Base-by-base conservation (phyloP, 108 stramenopile species). In the Discostella stelligeroides region DNA sequence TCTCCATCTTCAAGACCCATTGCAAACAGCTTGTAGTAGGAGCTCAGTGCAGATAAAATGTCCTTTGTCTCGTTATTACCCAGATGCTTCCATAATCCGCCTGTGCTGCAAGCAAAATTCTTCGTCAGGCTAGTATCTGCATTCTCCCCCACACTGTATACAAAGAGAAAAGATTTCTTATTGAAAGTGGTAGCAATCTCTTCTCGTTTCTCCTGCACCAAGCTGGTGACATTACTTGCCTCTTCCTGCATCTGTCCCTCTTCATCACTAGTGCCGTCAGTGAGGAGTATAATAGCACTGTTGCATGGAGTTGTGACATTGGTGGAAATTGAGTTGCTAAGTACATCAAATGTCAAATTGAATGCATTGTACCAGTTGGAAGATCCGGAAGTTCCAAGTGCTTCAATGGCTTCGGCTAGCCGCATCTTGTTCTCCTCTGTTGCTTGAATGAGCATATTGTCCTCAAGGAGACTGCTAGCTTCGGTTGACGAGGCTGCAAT, bases 1-100 rank as follows among this genome's bases (percentile, higher is more conserved):
- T 12, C 38, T 2, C 39, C 83, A 15, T 67, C 71, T 4, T 74
- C 70, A n/a, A 88, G 78, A 21, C 85, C 85, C 47, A 75, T 61
- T 21, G 87, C 80, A 59, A 82, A 86, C 17, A 84, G 56, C 43
- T 73, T 66, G 66, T 84, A 86, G 71, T 88, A 88, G 12, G 66
- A 61, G n/a, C 63, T 51, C 76, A 88, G 76, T 1, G 77, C 72
- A 3, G 64, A 66, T 23, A 82, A 57, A 24, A 84, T 38, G n/a
- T 85, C 63, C 13, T 47, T n/a, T n/a, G n/a, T 66, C 15, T 24
- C 47, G 13, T 15, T 20, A 51, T 81, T 71, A 25, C 30, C 57
- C 17, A 85, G 60, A 20, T 48, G 63, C 7, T 68, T 66, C 86
- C 84, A 87, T 25, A 87, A 67, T 13, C 86, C 86, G 23, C 41